Percentiles rank a stretch among this genome's conserved stretches.
These are phyloP conservation scores for Sicyos edulis DNA, from an alignment of 306 rosid genomes.

Conservation along the genomic window DNA sequence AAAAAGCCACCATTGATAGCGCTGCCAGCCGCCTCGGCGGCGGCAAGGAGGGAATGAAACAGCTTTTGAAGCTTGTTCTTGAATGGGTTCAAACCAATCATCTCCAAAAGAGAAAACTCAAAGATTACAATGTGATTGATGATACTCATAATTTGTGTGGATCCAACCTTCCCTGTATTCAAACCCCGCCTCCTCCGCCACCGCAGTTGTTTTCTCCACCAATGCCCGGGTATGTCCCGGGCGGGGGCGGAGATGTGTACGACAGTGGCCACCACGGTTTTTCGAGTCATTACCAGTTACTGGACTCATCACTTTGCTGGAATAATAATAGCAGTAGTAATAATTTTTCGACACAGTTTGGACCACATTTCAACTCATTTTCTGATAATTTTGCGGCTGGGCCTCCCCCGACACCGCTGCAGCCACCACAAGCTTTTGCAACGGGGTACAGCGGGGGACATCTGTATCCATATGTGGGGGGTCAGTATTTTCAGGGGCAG, in stretches of 20 bases:
- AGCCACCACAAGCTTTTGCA: slow-evolving; percentile 24
- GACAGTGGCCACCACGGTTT: not conserved
- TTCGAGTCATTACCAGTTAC: slow-evolving; percentile 38
- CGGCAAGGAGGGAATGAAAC: slow-evolving; percentile 90
- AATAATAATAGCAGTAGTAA: too few species aligned
- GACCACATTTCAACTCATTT: slow-evolving; percentile 42
- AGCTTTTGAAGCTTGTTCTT: slow-evolving; percentile 74
- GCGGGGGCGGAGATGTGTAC: not conserved
- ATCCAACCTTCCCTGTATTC: too few species aligned
- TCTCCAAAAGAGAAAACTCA: slow-evolving; percentile 52
- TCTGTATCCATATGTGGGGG: slow-evolving; percentile 34
- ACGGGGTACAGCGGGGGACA: slow-evolving; percentile 31
- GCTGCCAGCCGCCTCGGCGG: slow-evolving; percentile 86
- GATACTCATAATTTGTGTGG: too few species aligned
- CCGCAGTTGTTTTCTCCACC: slow-evolving; percentile 13
- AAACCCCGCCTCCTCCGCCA: too few species aligned
- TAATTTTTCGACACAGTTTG: too few species aligned
- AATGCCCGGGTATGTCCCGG: slow-evolving; percentile 43
- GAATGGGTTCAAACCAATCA: slow-evolving; percentile 94
- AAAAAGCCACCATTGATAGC: slow-evolving; percentile 65
- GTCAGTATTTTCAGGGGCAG: slow-evolving; percentile 39
- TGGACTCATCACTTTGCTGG: slow-evolving; percentile 36
- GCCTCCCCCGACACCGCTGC: slow-evolving; percentile 6
- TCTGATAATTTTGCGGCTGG: slow-evolving; percentile 28
- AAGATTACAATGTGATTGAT: not conserved